A percentile compares a stretch with the other conserved stretches of the same genome.
phyloP scores from a whole-genome alignment of 2,329 filamentous ascomycete genomes.

The Sclerotinia minor region DNA sequence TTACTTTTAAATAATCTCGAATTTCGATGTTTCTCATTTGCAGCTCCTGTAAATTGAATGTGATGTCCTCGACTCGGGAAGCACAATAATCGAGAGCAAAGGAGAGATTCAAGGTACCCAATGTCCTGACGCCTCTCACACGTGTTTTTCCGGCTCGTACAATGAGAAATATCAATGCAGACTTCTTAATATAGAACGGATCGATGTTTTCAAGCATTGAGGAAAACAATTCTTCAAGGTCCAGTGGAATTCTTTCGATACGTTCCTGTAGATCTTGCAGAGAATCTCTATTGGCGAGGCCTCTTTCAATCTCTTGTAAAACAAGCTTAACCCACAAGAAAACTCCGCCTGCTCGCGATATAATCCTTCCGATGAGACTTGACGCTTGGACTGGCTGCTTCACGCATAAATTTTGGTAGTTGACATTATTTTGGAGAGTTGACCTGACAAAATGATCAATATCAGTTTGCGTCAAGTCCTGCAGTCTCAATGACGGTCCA shows the following conservation, averaged over 20 bases:
- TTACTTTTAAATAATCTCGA: neutral
- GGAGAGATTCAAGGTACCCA: neutral
- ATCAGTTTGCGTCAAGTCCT: slow-evolving; percentile 23
- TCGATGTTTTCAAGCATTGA: slow-evolving; percentile 33
- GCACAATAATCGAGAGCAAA: slow-evolving; percentile 5
- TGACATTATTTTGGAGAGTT: neutral
- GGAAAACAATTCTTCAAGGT: slow-evolving; percentile 32
- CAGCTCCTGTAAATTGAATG: neutral
- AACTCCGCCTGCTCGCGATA: slow-evolving; percentile 24
- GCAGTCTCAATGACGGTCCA: slow-evolving; percentile 6
- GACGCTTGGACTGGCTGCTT: neutral
- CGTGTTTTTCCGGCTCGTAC: neutral
- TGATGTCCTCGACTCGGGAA: neutral
- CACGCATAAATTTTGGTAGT: neutral
- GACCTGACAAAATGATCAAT: slow-evolving; percentile 22
- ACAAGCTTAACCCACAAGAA: slow-evolving; percentile 28
- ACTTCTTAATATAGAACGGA: slow-evolving; percentile 23
- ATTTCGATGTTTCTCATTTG: neutral
- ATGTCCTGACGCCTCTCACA: neutral
- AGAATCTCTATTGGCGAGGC: slow-evolving; percentile 27
- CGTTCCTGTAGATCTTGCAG: slow-evolving; percentile 30
- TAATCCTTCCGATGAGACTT: slow-evolving; percentile 6
- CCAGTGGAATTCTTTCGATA: slow-evolving; percentile 29
- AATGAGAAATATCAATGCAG: slow-evolving; percentile 1
- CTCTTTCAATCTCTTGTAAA: slow-evolving; percentile 22